A percentile compares a stretch with the other conserved stretches of the same genome.
These are phyloP conservation scores for Phaffomyces thermotolerans DNA, from an alignment of 805 yeast genomes.

Conservation along the genomic window DNA sequence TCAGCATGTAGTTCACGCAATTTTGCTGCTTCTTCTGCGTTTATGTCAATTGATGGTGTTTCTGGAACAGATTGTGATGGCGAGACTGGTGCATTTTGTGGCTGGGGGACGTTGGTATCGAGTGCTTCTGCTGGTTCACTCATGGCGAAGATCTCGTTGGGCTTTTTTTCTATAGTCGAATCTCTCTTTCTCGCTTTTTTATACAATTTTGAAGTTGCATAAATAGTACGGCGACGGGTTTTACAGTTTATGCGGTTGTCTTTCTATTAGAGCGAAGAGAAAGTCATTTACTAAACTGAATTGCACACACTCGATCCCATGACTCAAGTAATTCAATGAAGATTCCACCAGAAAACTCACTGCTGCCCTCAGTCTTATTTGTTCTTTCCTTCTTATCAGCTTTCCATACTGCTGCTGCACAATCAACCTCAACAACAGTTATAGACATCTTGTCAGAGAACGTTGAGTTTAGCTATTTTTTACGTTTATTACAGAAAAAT, in stretches of 20 bases:
- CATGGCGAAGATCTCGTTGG: neutral
- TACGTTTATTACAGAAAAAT: conserved; percentile 51
- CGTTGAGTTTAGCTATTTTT: conserved; percentile 58
- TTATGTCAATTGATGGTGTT: neutral
- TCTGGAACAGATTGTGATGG: neutral
- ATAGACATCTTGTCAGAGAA: conserved; percentile 64
- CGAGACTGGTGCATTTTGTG: neutral
- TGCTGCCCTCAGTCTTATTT: neutral
- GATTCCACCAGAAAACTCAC: too few species aligned
- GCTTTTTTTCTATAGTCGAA: neutral
- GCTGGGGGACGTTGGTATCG: conserved; percentile 1
- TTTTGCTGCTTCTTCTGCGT: conserved; percentile 52
- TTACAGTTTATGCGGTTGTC: neutral
- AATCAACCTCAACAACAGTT: conserved; percentile 35
- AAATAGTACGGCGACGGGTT: neutral
- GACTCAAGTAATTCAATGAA: neutral
- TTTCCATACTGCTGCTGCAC: neutral
- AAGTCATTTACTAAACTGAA: neutral
- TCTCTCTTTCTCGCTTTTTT: neutral
- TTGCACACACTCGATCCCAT: neutral
- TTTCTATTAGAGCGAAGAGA: neutral
- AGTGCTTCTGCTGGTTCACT: conserved; percentile 8
- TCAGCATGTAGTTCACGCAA: conserved; percentile 52
- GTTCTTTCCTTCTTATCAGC: neutral
- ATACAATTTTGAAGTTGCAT: neutral